Percentiles rank a stretch among this genome's conserved stretches.
Conservation (phyloP, 371 early-diverging fungal genomes). For the Catenaria anguillulae region DNA sequence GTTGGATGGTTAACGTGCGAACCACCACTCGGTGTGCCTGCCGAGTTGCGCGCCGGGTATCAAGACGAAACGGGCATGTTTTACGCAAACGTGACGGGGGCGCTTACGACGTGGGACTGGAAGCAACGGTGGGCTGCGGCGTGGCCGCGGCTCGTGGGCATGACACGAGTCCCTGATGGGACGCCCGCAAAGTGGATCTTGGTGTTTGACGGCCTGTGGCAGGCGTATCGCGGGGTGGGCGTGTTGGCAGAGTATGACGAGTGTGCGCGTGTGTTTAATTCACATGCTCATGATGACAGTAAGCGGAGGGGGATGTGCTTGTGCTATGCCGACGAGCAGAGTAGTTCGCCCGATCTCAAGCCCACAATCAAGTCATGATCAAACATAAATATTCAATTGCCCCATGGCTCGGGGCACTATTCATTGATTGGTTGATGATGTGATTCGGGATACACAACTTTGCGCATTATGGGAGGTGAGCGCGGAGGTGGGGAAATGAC, state of each 20-base stretch:
- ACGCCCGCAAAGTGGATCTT: slow-evolving; percentile 45
- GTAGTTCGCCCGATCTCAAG: no score
- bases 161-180: slow-evolving; percentile 11
- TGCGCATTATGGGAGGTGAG: no score
- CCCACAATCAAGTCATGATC: no score
- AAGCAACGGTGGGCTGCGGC: neutral
- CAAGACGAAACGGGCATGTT: slow-evolving; percentile 70
- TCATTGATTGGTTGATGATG: no score
- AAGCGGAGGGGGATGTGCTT: slow-evolving; percentile 63
- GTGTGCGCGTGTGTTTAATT: slow-evolving; percentile 73
- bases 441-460: no score
- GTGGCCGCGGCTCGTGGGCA: slow-evolving; percentile 3
- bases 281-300: slow-evolving; percentile 66
- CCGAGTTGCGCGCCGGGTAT: slow-evolving; percentile 25
- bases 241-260: slow-evolving; percentile 17
- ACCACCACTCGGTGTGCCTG: slow-evolving; percentile 48
- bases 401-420: no score
- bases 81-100: slow-evolving; percentile 46
- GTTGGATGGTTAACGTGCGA: slow-evolving; percentile 84
- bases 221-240: slow-evolving; percentile 19
- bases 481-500: no score
- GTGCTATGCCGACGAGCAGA: slow-evolving; percentile 37
- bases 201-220: slow-evolving; percentile 42
- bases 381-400: no score
- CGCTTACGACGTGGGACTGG: slow-evolving; percentile 21